Evolutionary conservation across 2,329 filamentous ascomycete species (phyloP), one percentile per base, ranked within the genome.

Genomic region (Cytospora chrysosperma): DNA sequence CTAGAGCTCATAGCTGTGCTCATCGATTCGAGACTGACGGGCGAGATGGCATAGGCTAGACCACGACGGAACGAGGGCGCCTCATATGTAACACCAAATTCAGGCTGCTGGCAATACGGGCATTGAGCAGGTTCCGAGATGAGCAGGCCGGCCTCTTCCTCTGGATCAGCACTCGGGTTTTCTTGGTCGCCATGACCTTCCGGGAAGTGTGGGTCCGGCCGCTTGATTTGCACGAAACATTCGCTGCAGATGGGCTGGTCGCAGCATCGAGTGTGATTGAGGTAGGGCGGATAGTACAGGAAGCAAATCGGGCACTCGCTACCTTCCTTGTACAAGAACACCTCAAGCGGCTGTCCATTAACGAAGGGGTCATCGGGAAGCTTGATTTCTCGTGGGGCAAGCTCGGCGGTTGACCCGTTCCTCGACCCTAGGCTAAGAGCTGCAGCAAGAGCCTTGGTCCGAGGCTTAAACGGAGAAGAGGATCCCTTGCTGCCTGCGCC

Each of bases 201-300:
- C 1, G 92, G 92, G 47, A 93, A 87, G 74, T 97, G 92, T 12
- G 93, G 93, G 68, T 99, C 94, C 4, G 93, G 88, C 50, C 95
- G 87, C 75, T 97, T 98, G 74, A 99, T 99, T 75, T 99, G 95
- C 4, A 99, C 95, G 72, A 99, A 99, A 75, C 95, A 99, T 78
- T 99, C 95, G 50, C 93, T 98, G 77, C 95, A 99, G 67, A 99
- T 98, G 7, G 91, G 84, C 74, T 99, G 95, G 70, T 97, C 93
- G 75, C 95, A 99, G 74, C 95, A 99, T 68, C 95, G 84, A 0
- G 95, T 99, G 68, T 88, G 90, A 77, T 99, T 99, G 32, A 99
- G 82, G 72, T 96, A 96, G 4, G 93, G 93, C 0, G 95, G 95
- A 69, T 98, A 99, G 70, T 93, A 96, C 59, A 98, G 81, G 74